A percentile compares a stretch with the other conserved stretches of the same genome.
These are phyloP conservation scores for Lachnellula subtilissima DNA, from an alignment of 2,329 filamentous ascomycete genomes.

Conservation along the genomic window DNA sequence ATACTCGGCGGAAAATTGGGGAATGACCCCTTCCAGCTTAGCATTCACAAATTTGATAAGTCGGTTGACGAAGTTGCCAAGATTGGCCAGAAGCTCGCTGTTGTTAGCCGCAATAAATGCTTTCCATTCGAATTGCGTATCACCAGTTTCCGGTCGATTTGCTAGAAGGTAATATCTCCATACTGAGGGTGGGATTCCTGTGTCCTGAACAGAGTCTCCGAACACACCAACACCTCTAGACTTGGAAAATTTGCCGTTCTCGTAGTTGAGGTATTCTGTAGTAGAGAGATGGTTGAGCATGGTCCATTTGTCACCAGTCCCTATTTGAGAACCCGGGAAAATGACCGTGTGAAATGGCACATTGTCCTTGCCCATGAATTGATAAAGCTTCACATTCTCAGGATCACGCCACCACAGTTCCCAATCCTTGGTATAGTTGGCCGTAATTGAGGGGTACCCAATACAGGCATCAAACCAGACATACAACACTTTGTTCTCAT, in stretches of 20 bases:
- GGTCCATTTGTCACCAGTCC: conserved; percentile 81
- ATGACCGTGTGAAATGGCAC: conserved; percentile 81
- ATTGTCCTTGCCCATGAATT: conserved; percentile 93
- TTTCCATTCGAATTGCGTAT: conserved; percentile 87
- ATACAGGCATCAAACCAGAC: conserved; percentile 86
- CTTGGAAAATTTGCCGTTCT: conserved; percentile 89
- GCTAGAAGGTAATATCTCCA: conserved; percentile 91
- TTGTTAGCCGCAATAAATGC: conserved; percentile 83
- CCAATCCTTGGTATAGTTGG: conserved; percentile 84
- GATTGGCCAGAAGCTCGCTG: conserved; percentile 73
- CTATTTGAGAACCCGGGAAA: conserved; percentile 83
- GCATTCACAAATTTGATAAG: conserved; percentile 72
- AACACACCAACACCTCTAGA: conserved; percentile 87
- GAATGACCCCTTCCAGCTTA: conserved; percentile 64
- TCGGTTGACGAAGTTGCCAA: conserved; percentile 69
- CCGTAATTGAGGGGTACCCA: conserved; percentile 92
- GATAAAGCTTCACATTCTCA: conserved; percentile 81
- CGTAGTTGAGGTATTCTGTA: conserved; percentile 86
- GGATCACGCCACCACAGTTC: conserved; percentile 93
- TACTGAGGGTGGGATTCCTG: conserved; percentile 78
- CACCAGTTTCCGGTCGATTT: conserved; percentile 76
- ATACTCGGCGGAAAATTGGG: conserved; percentile 52
- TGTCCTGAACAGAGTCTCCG: conserved; percentile 82
- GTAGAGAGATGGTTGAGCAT: conserved; percentile 84
- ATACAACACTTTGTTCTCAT: conserved; percentile 78